A percentile compares a stretch with the other conserved stretches of the same genome.
Evolutionary conservation across 2,329 filamentous ascomycete species (phyloP).

Genomic region (Xylariaceae sp.): DNA sequence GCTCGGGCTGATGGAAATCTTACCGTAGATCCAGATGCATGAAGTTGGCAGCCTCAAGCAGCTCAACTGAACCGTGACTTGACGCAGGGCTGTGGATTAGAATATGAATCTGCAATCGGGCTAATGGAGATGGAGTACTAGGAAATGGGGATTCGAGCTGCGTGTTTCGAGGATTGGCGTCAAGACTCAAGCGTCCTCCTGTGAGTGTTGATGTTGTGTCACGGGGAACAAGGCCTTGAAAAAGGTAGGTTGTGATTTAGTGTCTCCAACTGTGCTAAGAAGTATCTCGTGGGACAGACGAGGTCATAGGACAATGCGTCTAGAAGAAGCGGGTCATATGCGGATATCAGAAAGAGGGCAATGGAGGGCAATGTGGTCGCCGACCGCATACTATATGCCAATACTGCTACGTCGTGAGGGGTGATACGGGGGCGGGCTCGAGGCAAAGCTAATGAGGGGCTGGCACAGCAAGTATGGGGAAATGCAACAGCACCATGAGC

Average conservation of each 20-base stretch:
- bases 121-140: background rate
- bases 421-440: background rate
- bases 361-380: background rate
- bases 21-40: background rate
- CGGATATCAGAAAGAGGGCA: background rate
- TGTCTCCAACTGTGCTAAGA: background rate
- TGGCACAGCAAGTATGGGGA: background rate
- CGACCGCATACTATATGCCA: background rate
- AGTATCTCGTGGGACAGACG: background rate
- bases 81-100: background rate
- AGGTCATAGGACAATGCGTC: slow-evolving; percentile 1
- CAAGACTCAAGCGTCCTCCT: background rate
- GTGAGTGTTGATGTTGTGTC: background rate
- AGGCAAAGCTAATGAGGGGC: background rate
- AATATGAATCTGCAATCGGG: background rate
- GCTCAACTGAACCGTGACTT: background rate
- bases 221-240: background rate
- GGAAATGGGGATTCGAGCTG: background rate
- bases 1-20: background rate
- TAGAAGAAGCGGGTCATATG: slow-evolving; percentile 2
- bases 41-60: background rate
- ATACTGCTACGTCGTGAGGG: background rate
- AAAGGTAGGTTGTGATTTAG: slow-evolving; percentile 4
- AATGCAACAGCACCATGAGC: too few relatives aligned
- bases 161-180: background rate